Base-by-base conservation (phyloP, 805 yeast species). In the Starmerella kuoi region DNA sequence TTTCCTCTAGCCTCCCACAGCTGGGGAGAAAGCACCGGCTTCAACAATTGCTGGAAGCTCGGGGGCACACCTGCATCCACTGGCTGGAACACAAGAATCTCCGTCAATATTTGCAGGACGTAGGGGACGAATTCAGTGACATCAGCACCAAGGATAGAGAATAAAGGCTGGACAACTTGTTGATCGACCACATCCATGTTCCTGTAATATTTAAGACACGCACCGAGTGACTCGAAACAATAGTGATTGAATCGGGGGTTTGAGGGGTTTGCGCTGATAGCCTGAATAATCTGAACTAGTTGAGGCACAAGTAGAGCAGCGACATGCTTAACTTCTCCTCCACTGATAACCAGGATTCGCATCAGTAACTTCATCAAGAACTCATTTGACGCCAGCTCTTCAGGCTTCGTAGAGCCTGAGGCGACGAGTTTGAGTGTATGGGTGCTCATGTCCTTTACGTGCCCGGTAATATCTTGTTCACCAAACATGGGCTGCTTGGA, bases 1-100 rank as follows among this genome's bases (percentile, higher is more conserved):
- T 88, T 91, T 14, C 97, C 98, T 50, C 77, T 71, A 47, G 73
- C 74, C 60, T 91, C 97, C 98, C 98, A 91, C 28, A 87, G 78
- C 5, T 76, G 60, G n/a, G 97, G 96, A 1, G 94, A 74, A 53
- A 91, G 66, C 35, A 91, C 64, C 1, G 98, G 97, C 50, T 76
- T 76, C 18, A 85, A 69, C 37, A 91, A 66, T 42, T 72, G 76
- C 43, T 68, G 72, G 55, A 75, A 83, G 24, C 76, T 66, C 1
- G 64, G 69, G 1, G 96, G 91, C 20, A 91, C 65, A 2, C 70
- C 65, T 0, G 62, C 52, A 1, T 59, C 48, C 3, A 14, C 34
- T 12, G 60, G 58, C 40, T 54, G 53, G 18, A 66, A 64, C 51
- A 82, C 94, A 35, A 91, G 66, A 49, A 83, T 61, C 57, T 65